Evolutionary conservation across 345 rosid genomes (phyloP), one percentile per base, ranked within the genome.

Genomic region (Trapa incisa): DNA sequence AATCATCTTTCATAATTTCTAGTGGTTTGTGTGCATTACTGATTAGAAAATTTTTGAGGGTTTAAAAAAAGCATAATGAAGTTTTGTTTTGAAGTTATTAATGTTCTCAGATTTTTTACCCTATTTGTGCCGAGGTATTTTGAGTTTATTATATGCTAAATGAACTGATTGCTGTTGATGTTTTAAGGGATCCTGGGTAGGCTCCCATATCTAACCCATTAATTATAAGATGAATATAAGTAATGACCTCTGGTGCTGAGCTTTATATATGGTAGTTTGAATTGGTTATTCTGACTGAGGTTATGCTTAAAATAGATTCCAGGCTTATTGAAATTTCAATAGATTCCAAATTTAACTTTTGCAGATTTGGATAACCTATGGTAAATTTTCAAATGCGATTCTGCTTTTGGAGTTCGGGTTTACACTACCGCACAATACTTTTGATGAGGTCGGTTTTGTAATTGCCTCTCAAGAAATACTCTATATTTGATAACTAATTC

Each of bases 341-440:
- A 22, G 29, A 22, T 22, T 22, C 29, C 29, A 22, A 22, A 22
- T 22, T 22, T 22, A 22, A 45, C 42, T 74, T 74, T 52, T 66
- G 41, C 68, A 89, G 96, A 87, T 92, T 60, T 66, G 81, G 68
- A 84, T 92, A 74, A 77, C 79, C 17, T 89, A 92, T 43, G 98
- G 98, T 38, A 83, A 84, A 71, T 75, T 85, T 79, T 67, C 96
- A 65, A 92, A 92, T 83, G 86, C 91, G 17, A 75, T 81, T 64
- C 82, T 92, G 78, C 74, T 87, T 73, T 76, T 85, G 79, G 96
- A 89, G 71, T 92, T 84, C 36, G 98, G 96, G 60, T 92, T 92
- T 78, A 78, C 91, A 9, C 75, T 88, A 72, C 81, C 87, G n/a
- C 57, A 75, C 75, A 92, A 89, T 79, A 80, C 66, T 47, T 77